These are phyloP conservation scores for Pleurotus salmoneostramineus DNA, from an alignment of 768 basidiomycete genomes.

Conservation along the genomic window DNA sequence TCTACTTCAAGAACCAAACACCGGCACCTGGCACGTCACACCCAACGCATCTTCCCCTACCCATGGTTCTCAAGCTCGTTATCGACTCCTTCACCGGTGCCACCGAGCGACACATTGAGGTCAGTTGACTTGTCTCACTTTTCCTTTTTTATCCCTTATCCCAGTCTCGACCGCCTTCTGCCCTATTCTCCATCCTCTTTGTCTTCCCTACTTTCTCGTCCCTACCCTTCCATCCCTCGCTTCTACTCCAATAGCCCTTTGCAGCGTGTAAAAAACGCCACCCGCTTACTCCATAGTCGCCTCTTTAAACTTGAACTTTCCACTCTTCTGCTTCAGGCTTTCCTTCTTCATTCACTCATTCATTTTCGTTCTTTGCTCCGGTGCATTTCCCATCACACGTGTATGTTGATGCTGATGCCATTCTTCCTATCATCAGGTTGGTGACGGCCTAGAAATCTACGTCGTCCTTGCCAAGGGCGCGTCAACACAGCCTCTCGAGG, in stretches of 20 bases:
- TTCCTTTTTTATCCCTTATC: conserved; percentile 9
- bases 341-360: no score
- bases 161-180: background rate
- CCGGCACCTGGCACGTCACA: conserved; percentile 69
- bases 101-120: conserved; percentile 98
- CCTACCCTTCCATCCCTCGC: conserved; percentile 10
- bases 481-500: conserved; percentile 53
- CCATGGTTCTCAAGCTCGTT: conserved; percentile 79
- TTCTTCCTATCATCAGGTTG: conserved; percentile 53
- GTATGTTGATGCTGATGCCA: conserved; percentile 14
- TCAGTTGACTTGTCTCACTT: conserved; percentile 26
- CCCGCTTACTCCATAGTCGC: conserved; percentile 4
- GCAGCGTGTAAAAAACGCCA: background rate
- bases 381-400: conserved; percentile 10
- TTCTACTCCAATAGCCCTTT: background rate
- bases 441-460: conserved; percentile 92
- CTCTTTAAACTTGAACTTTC: background rate
- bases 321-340: background rate
- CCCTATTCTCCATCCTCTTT: background rate
- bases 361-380: background rate
- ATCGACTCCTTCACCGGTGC: conserved; percentile 97
- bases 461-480: conserved; percentile 75
- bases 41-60: conserved; percentile 78
- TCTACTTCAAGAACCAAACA: conserved; percentile 96
- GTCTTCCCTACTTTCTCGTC: background rate